Evolutionary conservation across 768 basidiomycete species (phyloP).

Genomic region (Termitomyces sp.): DNA sequence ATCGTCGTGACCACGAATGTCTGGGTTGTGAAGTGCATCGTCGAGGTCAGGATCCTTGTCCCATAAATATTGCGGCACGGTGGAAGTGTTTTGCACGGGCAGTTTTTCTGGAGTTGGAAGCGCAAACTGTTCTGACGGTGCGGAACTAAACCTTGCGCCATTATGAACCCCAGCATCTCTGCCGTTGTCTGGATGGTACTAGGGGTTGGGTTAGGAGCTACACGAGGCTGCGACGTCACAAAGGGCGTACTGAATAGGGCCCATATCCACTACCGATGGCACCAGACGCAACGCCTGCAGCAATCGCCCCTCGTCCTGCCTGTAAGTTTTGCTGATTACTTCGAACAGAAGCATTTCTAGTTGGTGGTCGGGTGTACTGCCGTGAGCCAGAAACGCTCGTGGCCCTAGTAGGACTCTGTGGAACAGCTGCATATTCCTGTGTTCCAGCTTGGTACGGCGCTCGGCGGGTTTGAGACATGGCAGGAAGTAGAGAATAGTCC

Average conservation of each 20-base stretch:
- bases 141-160: slow-evolving; percentile 49
- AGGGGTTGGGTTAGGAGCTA: slow-evolving; percentile 11
- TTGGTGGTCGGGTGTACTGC: slow-evolving; percentile 17
- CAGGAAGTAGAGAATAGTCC: slow-evolving; percentile 15
- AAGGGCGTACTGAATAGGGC: slow-evolving; percentile 69
- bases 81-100: slow-evolving; percentile 43
- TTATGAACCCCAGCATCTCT: slow-evolving; percentile 41
- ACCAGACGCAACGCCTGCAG: slow-evolving; percentile 77
- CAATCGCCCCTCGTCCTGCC: slow-evolving; percentile 49
- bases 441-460: slow-evolving; percentile 35
- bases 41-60: slow-evolving; percentile 86
- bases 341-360: slow-evolving; percentile 15
- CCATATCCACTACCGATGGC: slow-evolving; percentile 78
- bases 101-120: slow-evolving; percentile 24
- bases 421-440: slow-evolving; percentile 62
- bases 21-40: slow-evolving; percentile 86
- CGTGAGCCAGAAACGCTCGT: slow-evolving; percentile 15
- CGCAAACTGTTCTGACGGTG: slow-evolving; percentile 35
- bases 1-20: slow-evolving; percentile 57
- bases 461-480: slow-evolving; percentile 34
- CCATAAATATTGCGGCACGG: slow-evolving; percentile 70
- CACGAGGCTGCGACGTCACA: not conserved
- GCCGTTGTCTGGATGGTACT: slow-evolving; percentile 54
- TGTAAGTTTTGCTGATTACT: slow-evolving; percentile 25
- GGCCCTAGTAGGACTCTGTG: slow-evolving; percentile 48